These are phyloP conservation scores for Aschersonia sp. DNA, from an alignment of 2,329 filamentous ascomycete genomes.

Conservation along the genomic window DNA sequence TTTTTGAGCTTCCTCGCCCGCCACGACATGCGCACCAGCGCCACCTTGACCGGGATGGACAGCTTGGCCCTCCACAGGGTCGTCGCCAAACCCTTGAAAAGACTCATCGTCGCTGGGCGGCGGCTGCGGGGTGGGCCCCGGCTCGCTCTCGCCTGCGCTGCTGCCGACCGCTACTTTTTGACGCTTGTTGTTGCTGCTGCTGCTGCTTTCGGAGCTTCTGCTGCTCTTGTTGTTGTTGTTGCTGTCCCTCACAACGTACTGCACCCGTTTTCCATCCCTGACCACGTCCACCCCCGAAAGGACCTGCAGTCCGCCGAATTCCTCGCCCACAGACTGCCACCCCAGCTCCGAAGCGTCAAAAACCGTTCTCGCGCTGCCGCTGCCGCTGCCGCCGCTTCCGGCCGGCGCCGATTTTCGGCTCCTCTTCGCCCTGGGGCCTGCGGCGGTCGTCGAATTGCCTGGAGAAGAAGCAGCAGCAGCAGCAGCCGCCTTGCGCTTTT, in stretches of 20 bases:
- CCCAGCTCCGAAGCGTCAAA: slow-evolving; percentile 33
- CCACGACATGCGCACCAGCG: slow-evolving; percentile 16
- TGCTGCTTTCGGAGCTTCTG: neutral
- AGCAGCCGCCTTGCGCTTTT: slow-evolving; percentile 23
- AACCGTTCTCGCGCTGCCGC: slow-evolving; percentile 7
- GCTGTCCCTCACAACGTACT: slow-evolving; percentile 33
- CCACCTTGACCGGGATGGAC: slow-evolving; percentile 17
- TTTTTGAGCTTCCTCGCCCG: slow-evolving; percentile 8
- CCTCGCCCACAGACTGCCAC: slow-evolving; percentile 74
- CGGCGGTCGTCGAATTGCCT: slow-evolving; percentile 3
- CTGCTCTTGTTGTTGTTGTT: slow-evolving; percentile 3
- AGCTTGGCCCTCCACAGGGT: slow-evolving; percentile 17
- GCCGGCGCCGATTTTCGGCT: slow-evolving; percentile 13
- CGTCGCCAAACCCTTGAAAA: slow-evolving; percentile 52
- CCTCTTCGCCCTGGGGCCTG: slow-evolving; percentile 20
- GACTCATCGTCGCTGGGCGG: slow-evolving; percentile 29
- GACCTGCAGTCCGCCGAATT: slow-evolving; percentile 84
- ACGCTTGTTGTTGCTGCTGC: no score
- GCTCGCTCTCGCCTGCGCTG: neutral
- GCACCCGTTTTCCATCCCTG: slow-evolving; percentile 41
- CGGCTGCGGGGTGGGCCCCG: slow-evolving; percentile 5
- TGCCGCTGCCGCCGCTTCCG: neutral
- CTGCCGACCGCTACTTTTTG: no score
- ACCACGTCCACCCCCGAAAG: slow-evolving; percentile 85
- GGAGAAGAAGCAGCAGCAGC: no score